phyloP scores from a whole-genome alignment of 495 filamentous ascomycete genomes.

The Trichocladium uniseriatum region DNA sequence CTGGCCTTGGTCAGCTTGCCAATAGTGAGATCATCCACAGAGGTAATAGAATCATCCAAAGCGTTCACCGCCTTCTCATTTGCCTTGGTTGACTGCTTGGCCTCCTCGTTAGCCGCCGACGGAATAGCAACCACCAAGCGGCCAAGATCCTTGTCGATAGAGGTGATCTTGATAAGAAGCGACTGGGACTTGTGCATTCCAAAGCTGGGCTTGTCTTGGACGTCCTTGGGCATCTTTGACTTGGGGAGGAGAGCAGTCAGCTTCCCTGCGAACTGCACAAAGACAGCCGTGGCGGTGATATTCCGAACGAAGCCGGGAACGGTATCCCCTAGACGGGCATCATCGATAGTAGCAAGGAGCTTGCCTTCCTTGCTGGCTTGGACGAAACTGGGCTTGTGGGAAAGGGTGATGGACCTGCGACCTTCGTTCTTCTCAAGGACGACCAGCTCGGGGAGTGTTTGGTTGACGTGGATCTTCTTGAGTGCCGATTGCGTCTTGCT shows the following conservation, averaged over 20 bases:
- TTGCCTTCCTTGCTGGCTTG: constrained; percentile 58
- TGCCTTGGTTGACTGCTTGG: constrained; percentile 14
- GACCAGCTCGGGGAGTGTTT: constrained; percentile 72
- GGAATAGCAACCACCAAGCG: constrained; percentile 34
- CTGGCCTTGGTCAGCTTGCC: constrained; percentile 72
- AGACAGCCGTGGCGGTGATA: constrained; percentile 65
- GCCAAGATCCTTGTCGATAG: constrained; percentile 47
- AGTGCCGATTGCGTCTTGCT: constrained; percentile 64
- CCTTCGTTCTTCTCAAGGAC: constrained; percentile 69
- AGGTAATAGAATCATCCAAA: constrained; percentile 55
- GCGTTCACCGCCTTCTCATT: constrained; percentile 43
- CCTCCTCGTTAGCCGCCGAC: constrained; percentile 17
- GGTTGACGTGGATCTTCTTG: constrained; percentile 71
- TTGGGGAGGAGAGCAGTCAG: constrained; percentile 71
- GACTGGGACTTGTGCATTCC: constrained; percentile 65
- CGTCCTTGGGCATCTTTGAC: constrained; percentile 59
- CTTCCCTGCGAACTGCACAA: constrained; percentile 72
- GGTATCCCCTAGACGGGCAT: constrained; percentile 55
- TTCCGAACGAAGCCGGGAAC: constrained; percentile 79
- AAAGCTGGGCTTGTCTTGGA: constrained; percentile 58
- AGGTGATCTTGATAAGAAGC: constrained; percentile 57
- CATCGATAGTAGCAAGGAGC: constrained; percentile 56
- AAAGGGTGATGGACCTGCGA: constrained; percentile 61
- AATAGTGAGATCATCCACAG: constrained; percentile 58
- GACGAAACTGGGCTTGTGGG: constrained; percentile 71